These are phyloP conservation scores for Solioccasus polychromus DNA, from an alignment of 768 basidiomycete species.

Conservation along the genomic window DNA sequence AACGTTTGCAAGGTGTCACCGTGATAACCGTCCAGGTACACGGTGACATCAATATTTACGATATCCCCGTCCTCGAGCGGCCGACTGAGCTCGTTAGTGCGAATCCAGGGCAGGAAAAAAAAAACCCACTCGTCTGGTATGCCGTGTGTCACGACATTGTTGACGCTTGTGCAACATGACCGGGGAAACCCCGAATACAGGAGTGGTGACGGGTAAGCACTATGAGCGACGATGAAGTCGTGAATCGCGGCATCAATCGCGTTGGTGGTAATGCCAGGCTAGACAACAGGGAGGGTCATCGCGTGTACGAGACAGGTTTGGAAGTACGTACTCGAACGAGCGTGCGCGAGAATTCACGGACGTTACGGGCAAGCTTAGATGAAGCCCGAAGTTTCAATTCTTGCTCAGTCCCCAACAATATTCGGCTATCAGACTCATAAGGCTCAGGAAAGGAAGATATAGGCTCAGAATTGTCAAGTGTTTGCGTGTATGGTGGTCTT, in stretches of 20 bases:
- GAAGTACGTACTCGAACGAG: conserved; percentile 47
- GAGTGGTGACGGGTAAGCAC: conserved; percentile 87
- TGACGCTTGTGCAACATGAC: conserved; percentile 66
- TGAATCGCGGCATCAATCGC: conserved; percentile 72
- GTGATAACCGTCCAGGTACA: conserved; percentile 81
- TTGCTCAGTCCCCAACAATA: conserved; percentile 52
- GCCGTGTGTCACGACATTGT: conserved; percentile 84
- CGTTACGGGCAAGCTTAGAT: conserved; percentile 53
- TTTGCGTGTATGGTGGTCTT: conserved; percentile 55
- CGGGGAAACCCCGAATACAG: conserved; percentile 58
- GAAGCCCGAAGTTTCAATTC: conserved; percentile 53
- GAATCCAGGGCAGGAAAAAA: neutral
- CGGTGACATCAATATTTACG: conserved; percentile 84
- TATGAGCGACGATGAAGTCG: conserved; percentile 58
- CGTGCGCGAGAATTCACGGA: conserved; percentile 51
- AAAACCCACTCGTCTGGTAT: conserved; percentile 83
- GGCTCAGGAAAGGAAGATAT: neutral
- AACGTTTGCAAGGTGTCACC: conserved; percentile 89
- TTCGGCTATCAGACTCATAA: conserved; percentile 31
- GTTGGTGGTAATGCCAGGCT: conserved; percentile 75
- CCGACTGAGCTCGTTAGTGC: conserved; percentile 47
- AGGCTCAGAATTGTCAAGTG: neutral
- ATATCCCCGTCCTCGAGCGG: conserved; percentile 81
- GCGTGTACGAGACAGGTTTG: neutral
- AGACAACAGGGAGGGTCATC: neutral